Base-by-base conservation (phyloP, 2,329 filamentous ascomycete species). In the Botryotinia convoluta region DNA sequence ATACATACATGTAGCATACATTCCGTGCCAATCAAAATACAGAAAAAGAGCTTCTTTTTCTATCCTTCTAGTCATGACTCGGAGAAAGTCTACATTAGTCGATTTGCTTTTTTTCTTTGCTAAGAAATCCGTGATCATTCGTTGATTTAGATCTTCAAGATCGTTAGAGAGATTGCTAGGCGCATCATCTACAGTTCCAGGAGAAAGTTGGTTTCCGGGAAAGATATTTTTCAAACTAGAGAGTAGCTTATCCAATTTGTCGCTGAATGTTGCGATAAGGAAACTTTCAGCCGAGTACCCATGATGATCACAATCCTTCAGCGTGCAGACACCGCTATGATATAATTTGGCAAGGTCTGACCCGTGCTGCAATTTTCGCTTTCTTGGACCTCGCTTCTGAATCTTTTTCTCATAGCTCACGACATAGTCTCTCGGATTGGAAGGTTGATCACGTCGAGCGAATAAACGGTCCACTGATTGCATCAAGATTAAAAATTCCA, bases 401-500 rank as follows among this genome's bases (percentile, higher is more conserved):
- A 54, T 29, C 14, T 54, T 54, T 29, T 16, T 5, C 51, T 18
- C 51, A 54, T 7, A 54, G 51, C 51, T 54, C 14, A 8, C 16
- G 14, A 29, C 14, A 54, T 54, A 29, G n/a, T 54, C n/a, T 16
- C 29, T 16, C 14, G 10, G 8, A 29, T 16, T 18, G 6, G n/a
- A 29, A 29, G 51, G 51, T 2, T 8, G 4, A 54, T 54, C 26
- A 2, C 51, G 7, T 54, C 3, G 51, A 29, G 2, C 18, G 51
- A 54, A 54, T 54, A 54, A 29, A 18, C 6, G 51, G 3, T 73
- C 54, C 18, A 60, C 48, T 26, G 60, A 59, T 37, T 77, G 74
- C n/a, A 76, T 76, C 26, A 74, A 22, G 39, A 76, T 71, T 6
- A 76, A 42, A n/a, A 72, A 71, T 42, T 77, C 74, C 64, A 77